Conservation (phyloP, 768 basidiomycete genomes). For the Leccinellum luteum region DNA sequence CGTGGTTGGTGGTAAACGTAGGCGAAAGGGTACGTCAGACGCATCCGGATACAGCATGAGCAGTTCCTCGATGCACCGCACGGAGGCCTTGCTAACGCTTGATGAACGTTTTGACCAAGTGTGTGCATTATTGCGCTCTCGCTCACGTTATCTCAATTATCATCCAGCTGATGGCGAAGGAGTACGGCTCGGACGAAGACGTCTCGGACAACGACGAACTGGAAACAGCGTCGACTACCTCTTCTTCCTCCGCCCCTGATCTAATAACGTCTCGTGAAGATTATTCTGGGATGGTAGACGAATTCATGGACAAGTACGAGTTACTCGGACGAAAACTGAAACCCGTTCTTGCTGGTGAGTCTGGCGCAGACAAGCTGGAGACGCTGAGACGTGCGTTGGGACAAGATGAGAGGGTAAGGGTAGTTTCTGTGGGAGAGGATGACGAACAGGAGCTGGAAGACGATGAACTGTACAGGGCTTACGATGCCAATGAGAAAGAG, state of each 20-base stretch:
- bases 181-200: constrained; percentile 68
- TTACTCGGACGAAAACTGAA: constrained; percentile 85
- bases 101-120: constrained; percentile 97
- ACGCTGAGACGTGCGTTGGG: constrained; percentile 77
- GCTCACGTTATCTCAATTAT: not conserved
- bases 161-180: constrained; percentile 66
- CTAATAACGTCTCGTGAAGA: constrained; percentile 82
- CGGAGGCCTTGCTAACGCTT: constrained; percentile 80
- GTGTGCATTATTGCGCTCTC: constrained; percentile 18
- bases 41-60: constrained; percentile 98
- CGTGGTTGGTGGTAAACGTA: constrained; percentile 75
- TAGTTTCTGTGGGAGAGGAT: constrained; percentile 42
- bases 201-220: constrained; percentile 49
- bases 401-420: constrained; percentile 56
- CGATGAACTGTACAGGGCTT: constrained; percentile 40
- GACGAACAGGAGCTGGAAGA: constrained; percentile 47
- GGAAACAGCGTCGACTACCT: constrained; percentile 37
- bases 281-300: constrained; percentile 87
- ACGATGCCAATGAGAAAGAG: constrained; percentile 48
- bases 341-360: constrained; percentile 69
- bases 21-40: constrained; percentile 73
- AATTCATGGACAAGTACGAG: constrained; percentile 91
- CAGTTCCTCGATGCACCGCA: constrained; percentile 93
- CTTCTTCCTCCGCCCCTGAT: constrained; percentile 66
- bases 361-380: constrained; percentile 74